Base-by-base conservation (phyloP, 2,329 filamentous ascomycete genomes). In the Davidsoniella virescens region DNA sequence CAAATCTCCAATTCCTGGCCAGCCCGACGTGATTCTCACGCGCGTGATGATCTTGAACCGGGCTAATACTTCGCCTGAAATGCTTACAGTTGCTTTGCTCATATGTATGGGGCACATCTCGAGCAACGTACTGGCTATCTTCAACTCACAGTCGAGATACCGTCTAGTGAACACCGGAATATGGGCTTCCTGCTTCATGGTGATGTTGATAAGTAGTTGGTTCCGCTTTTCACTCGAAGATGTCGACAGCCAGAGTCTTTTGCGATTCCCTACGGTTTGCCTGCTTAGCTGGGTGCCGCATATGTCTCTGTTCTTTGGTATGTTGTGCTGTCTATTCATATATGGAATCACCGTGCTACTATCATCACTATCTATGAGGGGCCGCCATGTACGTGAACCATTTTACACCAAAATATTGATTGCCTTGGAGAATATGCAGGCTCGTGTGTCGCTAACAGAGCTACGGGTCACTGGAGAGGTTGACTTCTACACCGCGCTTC, bases 261-360 rank as follows among this genome's bases (percentile, higher is more conserved):
- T 95, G 40, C 77, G 86, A 54, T 95, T 94, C 56, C 92, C 92
- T 3, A 95, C 88, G 0, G 87, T 96, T 39, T 95, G 86, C 59
- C 87, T 96, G 52, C 83, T 96, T 26, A 87, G 90, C 1, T 95
- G 96, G 62, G 83, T 96, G 36, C 92, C 92, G 1, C 90, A 96
- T 63, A 72, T 96, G n/a, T 69, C 94, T 20, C 85, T 96, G 10
- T 65, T 96, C 1, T 59, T 75, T 6, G 92, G 90, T 0, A 94
- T 95, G 44, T 53, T 77, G 4, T 67, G 82, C 14, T 96, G 92
- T 61, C 70, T 76, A 2, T 60, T 70, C 6, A 93, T 98, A 44
- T 96, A 96, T 61, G 67, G 67, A 0, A 58, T 92, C 18, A 88
- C 90, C 2, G 68, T 96, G 25, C 52, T 81, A 0, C 71, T 95